Percentiles rank a stretch among this genome's conserved stretches.
These are phyloP conservation scores for Diospyros kaki DNA, from an alignment of 148 eudicot species.

Conservation along the genomic window DNA sequence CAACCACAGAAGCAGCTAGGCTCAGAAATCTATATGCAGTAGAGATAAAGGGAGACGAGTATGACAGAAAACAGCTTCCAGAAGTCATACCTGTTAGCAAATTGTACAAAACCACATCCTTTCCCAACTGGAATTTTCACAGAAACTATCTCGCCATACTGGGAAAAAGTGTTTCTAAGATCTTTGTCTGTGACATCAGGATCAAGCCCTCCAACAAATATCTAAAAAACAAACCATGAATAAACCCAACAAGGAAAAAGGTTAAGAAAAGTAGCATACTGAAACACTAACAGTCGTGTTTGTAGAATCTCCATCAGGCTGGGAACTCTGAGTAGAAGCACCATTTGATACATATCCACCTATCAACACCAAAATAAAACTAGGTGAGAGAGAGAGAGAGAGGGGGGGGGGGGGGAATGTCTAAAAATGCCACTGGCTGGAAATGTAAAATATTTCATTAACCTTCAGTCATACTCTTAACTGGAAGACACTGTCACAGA, in stretches of 20 bases:
- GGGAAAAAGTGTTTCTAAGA: conserved; percentile 81
- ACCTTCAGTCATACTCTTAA: not conserved
- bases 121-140: conserved; percentile 92
- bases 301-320: conserved; percentile 78
- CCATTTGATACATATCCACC: conserved; percentile 81
- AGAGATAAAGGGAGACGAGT: not conserved
- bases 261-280: not conserved
- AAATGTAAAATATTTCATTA: not conserved
- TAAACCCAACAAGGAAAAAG: conserved; percentile 1
- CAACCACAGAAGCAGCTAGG: not conserved
- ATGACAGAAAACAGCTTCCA: not conserved
- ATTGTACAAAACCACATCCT: conserved; percentile 98
- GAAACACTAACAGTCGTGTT: conserved; percentile 75
- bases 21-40: not conserved
- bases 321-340: conserved; percentile 56
- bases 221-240: conserved; percentile 36
- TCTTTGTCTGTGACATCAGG: conserved; percentile 86
- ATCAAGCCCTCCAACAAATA: conserved; percentile 98
- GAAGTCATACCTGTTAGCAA: conserved; percentile 63
- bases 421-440: too few relatives aligned
- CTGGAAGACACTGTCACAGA: not conserved
- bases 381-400: not conserved
- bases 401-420: not conserved
- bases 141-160: conserved; percentile 87
- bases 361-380: conserved; percentile 22